Evolutionary conservation across 2,329 filamentous ascomycete genomes (phyloP), one percentile per base, ranked within the genome.

Genomic region (Phialophora chinensis): DNA sequence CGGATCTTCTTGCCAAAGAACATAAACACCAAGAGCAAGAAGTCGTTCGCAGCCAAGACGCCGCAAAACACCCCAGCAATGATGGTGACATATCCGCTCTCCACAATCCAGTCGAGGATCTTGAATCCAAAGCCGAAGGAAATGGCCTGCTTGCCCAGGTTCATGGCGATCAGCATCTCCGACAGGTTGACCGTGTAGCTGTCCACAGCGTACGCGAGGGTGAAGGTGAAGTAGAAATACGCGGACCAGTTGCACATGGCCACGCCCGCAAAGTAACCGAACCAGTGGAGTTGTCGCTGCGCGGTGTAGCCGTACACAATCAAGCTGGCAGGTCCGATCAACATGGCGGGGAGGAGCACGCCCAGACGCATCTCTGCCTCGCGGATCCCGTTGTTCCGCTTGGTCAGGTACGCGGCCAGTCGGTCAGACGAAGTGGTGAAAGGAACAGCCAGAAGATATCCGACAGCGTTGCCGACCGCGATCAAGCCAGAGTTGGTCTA

Each of bases 151-250:
- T 86, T 86, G 11, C 84, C 84, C n/a, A 86, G 72, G 69, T 85
- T 85, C 80, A 86, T 86, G 2, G 84, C 83, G 66, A 86, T 88
- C 11, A 88, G 80, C 86, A 88, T 87, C 76, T 88, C 86, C 27
- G 82, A 84, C n/a, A 85, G 84, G 69, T 87, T 86, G 38, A 82
- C 79, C 23, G 82, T 83, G 74, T 88, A 86, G 60, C 81, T 84
- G 72, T 88, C 86, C 44, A 88, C 83, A 1, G 86, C 85, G 71
- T 88, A 88, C 2, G 86, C 86, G 8, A 89, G 79, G 11, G 85
- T 84, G 71, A 87, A 86, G 14, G 82, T 83, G 73, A 86, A 86
- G 74, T 81, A 86, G 71, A 86, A 86, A 74, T 85, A 86, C 3
- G 78, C 78, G 23, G 79, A 77, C 75, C 81, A 85, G 63, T 83